phyloP scores from a whole-genome alignment of 192 early-diverging fungal species.

The Physocladia obscura region DNA sequence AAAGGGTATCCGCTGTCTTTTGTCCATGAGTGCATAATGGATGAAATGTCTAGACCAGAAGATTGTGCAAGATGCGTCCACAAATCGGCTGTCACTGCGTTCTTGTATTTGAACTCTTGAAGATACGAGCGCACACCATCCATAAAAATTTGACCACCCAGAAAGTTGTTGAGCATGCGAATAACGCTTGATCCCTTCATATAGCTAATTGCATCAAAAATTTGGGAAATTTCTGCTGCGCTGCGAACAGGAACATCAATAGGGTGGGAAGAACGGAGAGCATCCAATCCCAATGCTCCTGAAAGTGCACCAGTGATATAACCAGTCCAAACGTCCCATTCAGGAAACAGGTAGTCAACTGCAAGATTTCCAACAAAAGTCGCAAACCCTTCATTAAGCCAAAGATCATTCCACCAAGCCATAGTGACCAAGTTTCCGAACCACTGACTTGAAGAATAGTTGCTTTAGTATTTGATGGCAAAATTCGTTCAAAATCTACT shows the following conservation, averaged over 20 bases:
- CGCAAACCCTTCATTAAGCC: constrained; percentile 98
- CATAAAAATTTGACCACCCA: constrained; percentile 40
- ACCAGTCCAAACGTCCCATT: constrained; percentile 90
- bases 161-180: constrained; percentile 78
- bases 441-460: constrained; percentile 38
- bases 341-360: constrained; percentile 59
- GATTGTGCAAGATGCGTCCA: constrained; percentile 80
- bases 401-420: constrained; percentile 87
- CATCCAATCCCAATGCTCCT: constrained; percentile 75
- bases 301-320: constrained; percentile 80
- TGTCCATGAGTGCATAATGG: constrained; percentile 90
- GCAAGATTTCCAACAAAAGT: constrained; percentile 85
- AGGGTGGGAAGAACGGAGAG: constrained; percentile 84
- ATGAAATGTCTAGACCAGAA: constrained; percentile 77
- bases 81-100: constrained; percentile 84
- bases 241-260: constrained; percentile 86
- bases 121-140: constrained; percentile 62
- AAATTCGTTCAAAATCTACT: too few relatives aligned
- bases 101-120: constrained; percentile 78
- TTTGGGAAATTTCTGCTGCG: constrained; percentile 86
- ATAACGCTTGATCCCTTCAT: constrained; percentile 93
- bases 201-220: constrained; percentile 93
- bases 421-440: constrained; percentile 97
- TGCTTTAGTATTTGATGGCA: too few relatives aligned
- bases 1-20: constrained; percentile 83